Evolutionary conservation across 2,329 filamentous ascomycete genomes (phyloP), one percentile per base, ranked within the genome.

Genomic region (Falciphora oryzae): DNA sequence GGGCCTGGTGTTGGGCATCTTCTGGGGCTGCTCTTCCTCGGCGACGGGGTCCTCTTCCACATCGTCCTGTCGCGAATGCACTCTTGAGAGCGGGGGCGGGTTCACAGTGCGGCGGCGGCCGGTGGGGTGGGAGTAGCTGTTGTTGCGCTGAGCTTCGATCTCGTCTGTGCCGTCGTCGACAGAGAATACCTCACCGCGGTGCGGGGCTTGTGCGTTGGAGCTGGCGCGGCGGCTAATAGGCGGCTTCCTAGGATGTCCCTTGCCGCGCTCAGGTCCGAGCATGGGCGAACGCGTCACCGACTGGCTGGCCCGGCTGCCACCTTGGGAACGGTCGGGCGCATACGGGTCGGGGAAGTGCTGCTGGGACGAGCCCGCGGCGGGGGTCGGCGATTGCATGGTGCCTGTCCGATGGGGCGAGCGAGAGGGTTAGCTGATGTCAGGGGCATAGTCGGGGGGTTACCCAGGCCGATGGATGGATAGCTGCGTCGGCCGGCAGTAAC

Each of bases 141-240:
- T 75, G 65, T 85, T 79, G 69, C 83, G 79, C 66, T 75, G 79
- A 67, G 86, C 85, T 72, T 91, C 88, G 27, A 97, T 87, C 75
- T 97, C 94, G 68, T 87, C 83, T 29, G 88, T 81, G 72, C 92
- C 93, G 74, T 98, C 94, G 73, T 98, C 93, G 61, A 92, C 92
- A 0, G 93, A 97, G 77, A 96, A 98, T 66, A 94, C 83, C 67
- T 91, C 90, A 35, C 93, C 91, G 64, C 92, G 89, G 73, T 94
- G 87, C 3, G 92, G 93, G 57, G 87, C 87, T 71, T 86, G 82
- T 10, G 76, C 76, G 65, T 85, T 91, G 29, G 92, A 92, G 1
- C 92, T 94, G 65, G 88, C 82, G 67, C 92, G 88, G 69, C 92
- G 89, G 65, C 85, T 75, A 75, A 94, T 85, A 14, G 84, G 78